phyloP scores from a whole-genome alignment of 2,329 filamentous ascomycete genomes.

The Plenodomus lindquistii region DNA sequence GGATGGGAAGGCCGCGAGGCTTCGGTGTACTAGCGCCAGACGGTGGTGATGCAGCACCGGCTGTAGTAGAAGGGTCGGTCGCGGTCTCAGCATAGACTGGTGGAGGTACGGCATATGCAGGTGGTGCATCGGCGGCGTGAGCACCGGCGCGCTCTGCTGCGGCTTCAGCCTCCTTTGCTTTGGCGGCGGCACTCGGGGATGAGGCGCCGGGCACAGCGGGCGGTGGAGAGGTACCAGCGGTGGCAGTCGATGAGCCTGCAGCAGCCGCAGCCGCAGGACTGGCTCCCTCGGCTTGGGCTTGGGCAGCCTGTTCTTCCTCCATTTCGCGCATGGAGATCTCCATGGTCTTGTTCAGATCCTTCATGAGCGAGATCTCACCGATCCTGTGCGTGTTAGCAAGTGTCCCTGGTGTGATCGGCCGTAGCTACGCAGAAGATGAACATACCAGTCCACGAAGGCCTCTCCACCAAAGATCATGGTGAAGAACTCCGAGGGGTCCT shows the following conservation, averaged over 20 bases:
- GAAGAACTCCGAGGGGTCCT: conserved; percentile 97
- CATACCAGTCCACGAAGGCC: conserved; percentile 81
- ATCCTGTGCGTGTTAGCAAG: conserved; percentile 57
- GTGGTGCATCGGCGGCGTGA: conserved; percentile 33
- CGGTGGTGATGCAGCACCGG: conserved; percentile 39
- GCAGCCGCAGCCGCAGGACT: conserved; percentile 26
- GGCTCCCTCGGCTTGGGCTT: conserved; percentile 47
- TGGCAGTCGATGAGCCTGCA: conserved; percentile 19
- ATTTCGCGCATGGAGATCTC: conserved; percentile 88
- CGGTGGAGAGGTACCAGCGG: conserved; percentile 11
- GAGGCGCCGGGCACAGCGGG: conserved; percentile 10
- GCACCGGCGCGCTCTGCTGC: conserved; percentile 48
- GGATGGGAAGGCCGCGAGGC: conserved; percentile 66
- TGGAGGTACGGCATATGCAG: conserved; percentile 45
- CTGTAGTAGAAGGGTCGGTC: conserved; percentile 32
- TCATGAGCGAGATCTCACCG: conserved; percentile 97
- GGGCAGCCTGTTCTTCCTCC: conserved; percentile 68
- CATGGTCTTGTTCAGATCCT: conserved; percentile 97
- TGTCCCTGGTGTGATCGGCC: no score
- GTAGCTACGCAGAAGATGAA: neutral
- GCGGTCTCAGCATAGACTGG: conserved; percentile 53
- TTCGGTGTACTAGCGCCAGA: conserved; percentile 56
- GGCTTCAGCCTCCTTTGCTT: conserved; percentile 47
- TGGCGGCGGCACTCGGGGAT: conserved; percentile 42
- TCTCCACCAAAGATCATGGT: conserved; percentile 97